These are phyloP conservation scores for Fusarium subtropicale DNA, from an alignment of 2,329 filamentous ascomycete species.

Conservation along the genomic window DNA sequence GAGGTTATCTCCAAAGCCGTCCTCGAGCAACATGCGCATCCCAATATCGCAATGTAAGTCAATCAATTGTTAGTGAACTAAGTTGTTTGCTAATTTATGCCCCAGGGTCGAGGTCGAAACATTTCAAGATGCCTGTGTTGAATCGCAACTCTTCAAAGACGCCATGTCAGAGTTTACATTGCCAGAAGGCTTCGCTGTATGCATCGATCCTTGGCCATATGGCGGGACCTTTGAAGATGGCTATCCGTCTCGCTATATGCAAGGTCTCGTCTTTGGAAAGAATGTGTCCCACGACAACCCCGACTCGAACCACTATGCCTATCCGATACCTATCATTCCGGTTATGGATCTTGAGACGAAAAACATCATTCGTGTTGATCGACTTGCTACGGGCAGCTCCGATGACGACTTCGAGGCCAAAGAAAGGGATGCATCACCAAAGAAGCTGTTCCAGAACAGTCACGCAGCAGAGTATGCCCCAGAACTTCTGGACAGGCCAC, in stretches of 20 bases:
- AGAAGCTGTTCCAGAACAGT: conserved; percentile 50
- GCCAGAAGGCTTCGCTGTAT: conserved; percentile 54
- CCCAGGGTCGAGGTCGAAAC: background rate
- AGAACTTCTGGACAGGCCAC: conserved; percentile 61
- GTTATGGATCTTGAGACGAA: conserved; percentile 69
- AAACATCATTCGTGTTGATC: conserved; percentile 67
- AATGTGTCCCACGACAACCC: conserved; percentile 57
- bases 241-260: conserved; percentile 55
- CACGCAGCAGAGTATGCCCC: conserved; percentile 59
- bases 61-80: background rate
- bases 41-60: conserved; percentile 52
- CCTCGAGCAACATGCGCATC: conserved; percentile 49
- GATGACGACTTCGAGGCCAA: conserved; percentile 58
- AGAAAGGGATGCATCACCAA: conserved; percentile 54
- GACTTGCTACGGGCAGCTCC: conserved; percentile 62
- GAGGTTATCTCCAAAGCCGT: conserved; percentile 46
- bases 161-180: conserved; percentile 51
- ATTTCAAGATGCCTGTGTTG: conserved; percentile 56
- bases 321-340: conserved; percentile 69
- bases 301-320: conserved; percentile 72
- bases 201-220: conserved; percentile 76
- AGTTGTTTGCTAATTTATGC: background rate
- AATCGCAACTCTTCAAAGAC: conserved; percentile 59
- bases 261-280: conserved; percentile 63
- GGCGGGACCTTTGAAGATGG: conserved; percentile 57